Conservation (phyloP, 1,139 yeast genomes). For the Kurtzmaniella natalensis region DNA sequence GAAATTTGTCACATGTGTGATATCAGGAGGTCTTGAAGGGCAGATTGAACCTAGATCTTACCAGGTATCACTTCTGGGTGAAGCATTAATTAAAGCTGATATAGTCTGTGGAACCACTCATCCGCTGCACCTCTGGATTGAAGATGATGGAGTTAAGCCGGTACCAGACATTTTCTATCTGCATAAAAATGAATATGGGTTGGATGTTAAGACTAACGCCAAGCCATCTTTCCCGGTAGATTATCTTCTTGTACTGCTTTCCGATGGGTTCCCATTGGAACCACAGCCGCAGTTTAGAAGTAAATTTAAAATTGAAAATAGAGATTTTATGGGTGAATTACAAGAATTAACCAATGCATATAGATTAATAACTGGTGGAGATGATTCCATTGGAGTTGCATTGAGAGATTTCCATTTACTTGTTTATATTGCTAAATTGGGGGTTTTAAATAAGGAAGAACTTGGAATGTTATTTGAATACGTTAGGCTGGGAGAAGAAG, state of each 20-base stretch:
- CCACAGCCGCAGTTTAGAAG: conserved; percentile 47
- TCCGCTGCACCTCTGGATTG: conserved; percentile 82
- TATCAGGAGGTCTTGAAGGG: conserved; percentile 80
- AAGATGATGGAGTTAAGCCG: conserved; percentile 66
- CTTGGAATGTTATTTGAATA: conserved; percentile 41
- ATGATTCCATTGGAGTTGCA: conserved; percentile 29
- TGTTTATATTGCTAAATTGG: conserved; percentile 49
- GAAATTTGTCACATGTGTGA: conserved; percentile 88
- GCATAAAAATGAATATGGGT: conserved; percentile 81
- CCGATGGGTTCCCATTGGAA: conserved; percentile 85
- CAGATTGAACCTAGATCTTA: conserved; percentile 89
- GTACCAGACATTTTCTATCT: conserved; percentile 93
- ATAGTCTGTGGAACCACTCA: conserved; percentile 84
- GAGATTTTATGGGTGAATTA: conserved; percentile 68
- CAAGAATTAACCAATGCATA: conserved; percentile 53
- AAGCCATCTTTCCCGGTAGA: conserved; percentile 97
- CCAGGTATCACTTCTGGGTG: conserved; percentile 86
- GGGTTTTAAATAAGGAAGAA: conserved; percentile 52
- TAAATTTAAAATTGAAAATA: conserved; percentile 70
- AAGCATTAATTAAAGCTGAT: conserved; percentile 83
- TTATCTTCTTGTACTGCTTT: conserved; percentile 77
- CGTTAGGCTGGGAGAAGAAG: conserved; percentile 32
- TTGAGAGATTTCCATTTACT: conserved; percentile 72
- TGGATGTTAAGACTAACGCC: conserved; percentile 84
- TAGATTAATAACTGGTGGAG: conserved; percentile 32